Conservation (phyloP, 176 grass and related monocot genomes). For the Alloteropsis semialata region DNA sequence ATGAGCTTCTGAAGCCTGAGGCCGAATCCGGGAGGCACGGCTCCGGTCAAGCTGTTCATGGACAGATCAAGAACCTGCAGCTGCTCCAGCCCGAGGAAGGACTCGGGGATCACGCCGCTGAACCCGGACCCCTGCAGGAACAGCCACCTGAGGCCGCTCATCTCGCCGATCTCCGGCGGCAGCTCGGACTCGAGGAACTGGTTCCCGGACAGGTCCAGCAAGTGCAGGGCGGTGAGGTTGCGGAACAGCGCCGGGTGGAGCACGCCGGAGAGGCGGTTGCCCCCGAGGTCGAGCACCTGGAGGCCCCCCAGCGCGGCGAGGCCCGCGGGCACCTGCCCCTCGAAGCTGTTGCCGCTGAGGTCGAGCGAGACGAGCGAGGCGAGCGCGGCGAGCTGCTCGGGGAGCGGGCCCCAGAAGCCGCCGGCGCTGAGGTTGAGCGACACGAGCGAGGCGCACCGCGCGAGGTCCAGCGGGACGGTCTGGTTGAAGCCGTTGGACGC, state of each 20-base stretch:
- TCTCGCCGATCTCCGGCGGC: constrained; percentile 47
- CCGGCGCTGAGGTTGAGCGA: constrained; percentile 64
- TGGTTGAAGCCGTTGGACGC: constrained; percentile 73
- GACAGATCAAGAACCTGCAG: constrained; percentile 66
- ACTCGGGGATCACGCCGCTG: constrained; percentile 43
- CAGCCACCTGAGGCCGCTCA: constrained; percentile 50
- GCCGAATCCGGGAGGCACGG: constrained; percentile 51
- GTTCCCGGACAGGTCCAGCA: constrained; percentile 73
- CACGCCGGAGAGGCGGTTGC: constrained; percentile 65
- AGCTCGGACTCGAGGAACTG: constrained; percentile 53
- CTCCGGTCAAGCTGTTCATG: constrained; percentile 58
- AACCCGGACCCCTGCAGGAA: constrained; percentile 64
- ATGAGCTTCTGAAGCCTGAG: constrained; percentile 44
- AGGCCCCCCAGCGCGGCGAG: constrained; percentile 44
- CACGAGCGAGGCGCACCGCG: constrained; percentile 50
- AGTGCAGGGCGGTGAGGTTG: constrained; percentile 57
- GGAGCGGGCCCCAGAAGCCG: constrained; percentile 63
- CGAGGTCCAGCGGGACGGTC: constrained; percentile 56
- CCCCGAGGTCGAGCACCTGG: constrained; percentile 60
- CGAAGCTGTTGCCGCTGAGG: constrained; percentile 74
- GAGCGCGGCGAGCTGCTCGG: constrained; percentile 56
- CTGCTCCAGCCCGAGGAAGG: constrained; percentile 43
- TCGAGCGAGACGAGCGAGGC: constrained; percentile 46
- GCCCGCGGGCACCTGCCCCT: constrained; percentile 38
- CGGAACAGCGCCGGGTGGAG: constrained; percentile 52